A percentile compares a stretch with the other conserved stretches of the same genome.
Conservation (phyloP, 2,329 filamentous ascomycete species). For the Aspergillus hortae region DNA sequence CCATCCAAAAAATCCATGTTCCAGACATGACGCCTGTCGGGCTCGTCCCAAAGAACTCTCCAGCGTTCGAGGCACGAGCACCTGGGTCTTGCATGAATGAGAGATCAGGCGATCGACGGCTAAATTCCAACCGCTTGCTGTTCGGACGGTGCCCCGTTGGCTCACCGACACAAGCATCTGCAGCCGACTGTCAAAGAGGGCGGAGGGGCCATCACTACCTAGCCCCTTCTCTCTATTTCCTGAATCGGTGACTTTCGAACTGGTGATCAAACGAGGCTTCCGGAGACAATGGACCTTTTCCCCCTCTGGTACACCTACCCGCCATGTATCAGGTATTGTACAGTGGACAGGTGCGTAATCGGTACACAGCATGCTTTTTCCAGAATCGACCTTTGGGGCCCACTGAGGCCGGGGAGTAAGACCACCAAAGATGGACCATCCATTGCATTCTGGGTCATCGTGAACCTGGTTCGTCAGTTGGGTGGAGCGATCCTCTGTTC, state of each 20-base stretch:
- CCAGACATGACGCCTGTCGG: constrained; percentile 15
- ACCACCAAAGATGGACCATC: constrained; percentile 16
- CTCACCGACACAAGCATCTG: constrained; percentile 26
- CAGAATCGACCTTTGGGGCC: constrained; percentile 17
- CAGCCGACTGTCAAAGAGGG: constrained; percentile 3
- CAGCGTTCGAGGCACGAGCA: constrained; percentile 23
- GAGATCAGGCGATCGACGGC: constrained; percentile 27
- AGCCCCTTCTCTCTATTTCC: neutral
- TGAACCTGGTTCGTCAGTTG: neutral
- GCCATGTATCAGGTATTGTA: neutral
- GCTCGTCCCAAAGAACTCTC: constrained; percentile 8
- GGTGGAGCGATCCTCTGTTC: constrained; percentile 1
- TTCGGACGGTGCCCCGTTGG: constrained; percentile 17
- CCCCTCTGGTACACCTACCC: constrained; percentile 9
- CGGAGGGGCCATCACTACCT: neutral
- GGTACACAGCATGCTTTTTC: constrained; percentile 19
- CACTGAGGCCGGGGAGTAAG: constrained; percentile 10
- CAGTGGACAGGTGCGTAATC: constrained; percentile 12
- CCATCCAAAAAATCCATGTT: constrained; percentile 16
- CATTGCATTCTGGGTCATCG: constrained; percentile 8
- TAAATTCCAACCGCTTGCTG: constrained; percentile 22
- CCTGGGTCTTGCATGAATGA: constrained; percentile 21
- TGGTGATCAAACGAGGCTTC: neutral
- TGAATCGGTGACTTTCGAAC: constrained; percentile 4
- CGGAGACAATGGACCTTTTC: neutral